Evolutionary conservation across 2,329 filamentous ascomycete species (phyloP).

Genomic region (Pseudocercospora vitis): DNA sequence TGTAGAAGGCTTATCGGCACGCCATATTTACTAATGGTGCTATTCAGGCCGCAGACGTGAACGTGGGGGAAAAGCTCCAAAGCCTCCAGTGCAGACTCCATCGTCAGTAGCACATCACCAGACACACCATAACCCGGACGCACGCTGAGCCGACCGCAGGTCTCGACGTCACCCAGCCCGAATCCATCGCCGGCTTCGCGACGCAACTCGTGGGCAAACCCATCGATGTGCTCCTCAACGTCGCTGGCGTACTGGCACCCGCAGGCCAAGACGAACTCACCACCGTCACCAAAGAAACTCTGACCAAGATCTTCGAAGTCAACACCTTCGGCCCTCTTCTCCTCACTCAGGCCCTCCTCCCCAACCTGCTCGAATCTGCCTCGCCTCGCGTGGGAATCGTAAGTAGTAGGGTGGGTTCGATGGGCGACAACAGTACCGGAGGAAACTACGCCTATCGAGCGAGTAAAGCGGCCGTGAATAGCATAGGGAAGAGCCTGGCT

Average conservation of each 20-base stretch:
- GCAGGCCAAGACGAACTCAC: conserved; percentile 38
- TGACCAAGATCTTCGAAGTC: conserved; percentile 44
- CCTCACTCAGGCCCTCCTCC: conserved; percentile 47
- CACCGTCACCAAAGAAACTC: conserved; percentile 33
- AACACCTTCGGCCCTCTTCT: conserved; percentile 50
- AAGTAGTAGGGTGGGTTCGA: conserved; percentile 46
- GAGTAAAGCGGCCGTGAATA: conserved; percentile 49
- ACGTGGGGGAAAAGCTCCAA: conserved; percentile 36
- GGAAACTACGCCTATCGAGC: conserved; percentile 48
- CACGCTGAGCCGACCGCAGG: no score
- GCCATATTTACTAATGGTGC: neutral
- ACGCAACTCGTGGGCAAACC: conserved; percentile 33
- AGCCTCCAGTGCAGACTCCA: conserved; percentile 36
- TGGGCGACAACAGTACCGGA: conserved; percentile 46
- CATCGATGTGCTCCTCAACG: conserved; percentile 43
- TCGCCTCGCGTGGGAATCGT: conserved; percentile 44
- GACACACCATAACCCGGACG: no score
- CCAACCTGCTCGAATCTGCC: conserved; percentile 39
- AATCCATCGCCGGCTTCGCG: conserved; percentile 41
- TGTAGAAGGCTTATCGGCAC: neutral
- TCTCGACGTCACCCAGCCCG: conserved; percentile 39
- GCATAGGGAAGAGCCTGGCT: conserved; percentile 46
- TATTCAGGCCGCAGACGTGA: conserved; percentile 22
- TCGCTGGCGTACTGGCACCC: conserved; percentile 41
- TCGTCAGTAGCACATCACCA: conserved; percentile 16